Percentiles rank a stretch among this genome's conserved stretches.
Evolutionary conservation across 306 rosid species (phyloP).

Genomic region (Canavalia gladiata): DNA sequence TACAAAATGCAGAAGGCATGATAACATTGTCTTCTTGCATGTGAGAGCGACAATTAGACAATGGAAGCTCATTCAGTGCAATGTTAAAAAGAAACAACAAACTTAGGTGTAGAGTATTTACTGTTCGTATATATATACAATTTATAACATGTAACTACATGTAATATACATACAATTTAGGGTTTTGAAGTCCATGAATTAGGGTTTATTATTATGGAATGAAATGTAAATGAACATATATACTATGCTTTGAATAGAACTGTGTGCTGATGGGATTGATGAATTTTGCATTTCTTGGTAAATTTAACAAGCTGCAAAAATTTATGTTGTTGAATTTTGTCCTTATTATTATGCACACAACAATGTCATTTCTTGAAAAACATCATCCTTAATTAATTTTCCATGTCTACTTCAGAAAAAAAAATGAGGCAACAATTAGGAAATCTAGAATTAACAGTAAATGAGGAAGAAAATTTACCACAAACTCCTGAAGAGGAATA

Average conservation of each 20-base stretch:
- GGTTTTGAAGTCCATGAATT: slow-evolving; percentile 51
- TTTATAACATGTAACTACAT: slow-evolving; percentile 14
- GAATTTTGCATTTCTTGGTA: slow-evolving; percentile 34
- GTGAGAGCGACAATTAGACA: slow-evolving; percentile 43
- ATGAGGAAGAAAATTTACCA: slow-evolving; percentile 46
- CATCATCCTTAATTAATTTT: not conserved
- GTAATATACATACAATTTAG: slow-evolving; percentile 38
- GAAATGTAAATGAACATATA: slow-evolving; percentile 14
- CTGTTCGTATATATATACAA: slow-evolving; percentile 21
- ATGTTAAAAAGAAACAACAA: not conserved
- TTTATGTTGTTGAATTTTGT: slow-evolving; percentile 27
- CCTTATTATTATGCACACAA: slow-evolving; percentile 5
- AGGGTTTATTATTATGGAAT: slow-evolving; percentile 53
- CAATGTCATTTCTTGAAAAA: slow-evolving; percentile 1
- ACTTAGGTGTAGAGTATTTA: slow-evolving; percentile 7
- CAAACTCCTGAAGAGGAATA: slow-evolving; percentile 35
- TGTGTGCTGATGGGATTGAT: slow-evolving; percentile 24
- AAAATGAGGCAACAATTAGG: not conserved
- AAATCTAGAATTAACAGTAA: not conserved
- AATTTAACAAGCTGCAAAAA: no score
- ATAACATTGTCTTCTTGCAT: slow-evolving; percentile 51
- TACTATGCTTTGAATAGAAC: not conserved
- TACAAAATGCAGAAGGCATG: slow-evolving; percentile 41
- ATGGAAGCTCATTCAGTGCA: slow-evolving; percentile 25
- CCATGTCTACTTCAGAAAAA: slow-evolving; percentile 23